Conservation (phyloP, 352 stramenopile species). For the Phytophthora hibernalis region DNA sequence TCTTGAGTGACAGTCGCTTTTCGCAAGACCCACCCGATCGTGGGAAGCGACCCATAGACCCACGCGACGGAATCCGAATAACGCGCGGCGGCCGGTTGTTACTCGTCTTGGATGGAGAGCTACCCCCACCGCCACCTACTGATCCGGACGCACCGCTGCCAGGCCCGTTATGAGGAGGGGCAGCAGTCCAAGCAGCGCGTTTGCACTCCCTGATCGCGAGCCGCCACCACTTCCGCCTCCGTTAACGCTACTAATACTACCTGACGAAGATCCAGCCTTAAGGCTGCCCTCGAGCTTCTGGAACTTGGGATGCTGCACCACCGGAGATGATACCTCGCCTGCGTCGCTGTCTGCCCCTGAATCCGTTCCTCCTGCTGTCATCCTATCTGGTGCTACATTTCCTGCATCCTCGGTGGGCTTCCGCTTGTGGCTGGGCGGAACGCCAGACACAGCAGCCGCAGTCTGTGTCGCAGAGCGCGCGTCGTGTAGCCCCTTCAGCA, state of each 20-base stretch:
- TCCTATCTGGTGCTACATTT: constrained; percentile 23
- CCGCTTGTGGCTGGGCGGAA: constrained; percentile 53
- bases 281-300: constrained; percentile 55
- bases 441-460: constrained; percentile 14
- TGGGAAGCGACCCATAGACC: constrained; percentile 47
- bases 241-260: constrained; percentile 49
- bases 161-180: constrained; percentile 45
- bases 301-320: constrained; percentile 55
- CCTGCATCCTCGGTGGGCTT: constrained; percentile 52
- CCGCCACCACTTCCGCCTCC: constrained; percentile 36
- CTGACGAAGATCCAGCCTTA: constrained; percentile 56
- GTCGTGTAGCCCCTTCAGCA: constrained; percentile 63
- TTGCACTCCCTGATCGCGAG: constrained; percentile 45
- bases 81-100: constrained; percentile 50
- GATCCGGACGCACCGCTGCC: constrained; percentile 25
- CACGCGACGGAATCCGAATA: constrained; percentile 54
- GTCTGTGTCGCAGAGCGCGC: constrained; percentile 21
- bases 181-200: constrained; percentile 46
- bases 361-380: constrained; percentile 21
- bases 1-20: constrained; percentile 69
- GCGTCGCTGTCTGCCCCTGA: constrained; percentile 39
- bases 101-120: constrained; percentile 46
- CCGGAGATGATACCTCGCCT: constrained; percentile 31
- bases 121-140: constrained; percentile 30
- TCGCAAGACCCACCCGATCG: constrained; percentile 40